phyloP scores from a whole-genome alignment of 1,284 basidiomycete genomes.

The Sanguinoderma infundibulare region DNA sequence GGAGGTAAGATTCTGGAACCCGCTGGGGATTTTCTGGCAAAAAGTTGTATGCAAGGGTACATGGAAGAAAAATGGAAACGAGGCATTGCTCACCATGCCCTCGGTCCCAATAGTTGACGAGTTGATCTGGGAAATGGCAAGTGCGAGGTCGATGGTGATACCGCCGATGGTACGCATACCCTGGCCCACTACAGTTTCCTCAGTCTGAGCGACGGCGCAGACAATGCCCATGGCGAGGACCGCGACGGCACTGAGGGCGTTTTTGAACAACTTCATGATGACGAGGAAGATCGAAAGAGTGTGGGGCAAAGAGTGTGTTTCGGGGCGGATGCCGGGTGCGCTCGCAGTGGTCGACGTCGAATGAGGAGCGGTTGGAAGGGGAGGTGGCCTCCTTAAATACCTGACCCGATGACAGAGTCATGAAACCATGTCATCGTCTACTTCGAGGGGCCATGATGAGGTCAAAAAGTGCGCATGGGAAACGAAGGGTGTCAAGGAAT shows the following conservation, averaged over 20 bases:
- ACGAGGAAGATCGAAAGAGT: not conserved
- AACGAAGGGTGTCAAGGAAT: not conserved
- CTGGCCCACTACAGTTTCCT: not conserved
- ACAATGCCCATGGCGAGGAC: not conserved
- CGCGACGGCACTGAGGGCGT: not conserved
- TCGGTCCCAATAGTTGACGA: not conserved
- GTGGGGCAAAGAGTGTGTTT: not conserved
- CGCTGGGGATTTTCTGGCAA: not conserved
- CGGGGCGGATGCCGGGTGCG: not conserved
- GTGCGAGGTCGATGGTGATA: not conserved
- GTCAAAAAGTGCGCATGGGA: no score
- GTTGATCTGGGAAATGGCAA: not conserved
- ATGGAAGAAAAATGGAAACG: no score
- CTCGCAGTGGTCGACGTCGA: not conserved
- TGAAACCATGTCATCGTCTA: no score
- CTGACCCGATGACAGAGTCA: not conserved
- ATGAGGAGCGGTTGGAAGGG: not conserved
- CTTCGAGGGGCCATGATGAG: no score
- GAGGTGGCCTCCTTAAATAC: not conserved
- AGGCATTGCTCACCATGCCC: not conserved
- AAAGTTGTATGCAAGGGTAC: no score
- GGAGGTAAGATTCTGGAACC: not conserved
- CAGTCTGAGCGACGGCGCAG: not conserved
- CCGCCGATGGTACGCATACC: conserved; percentile 1
- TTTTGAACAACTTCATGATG: conserved; percentile 11